Conservation (phyloP, 2,329 filamentous ascomycete genomes). For the Fusarium abutilonis region DNA sequence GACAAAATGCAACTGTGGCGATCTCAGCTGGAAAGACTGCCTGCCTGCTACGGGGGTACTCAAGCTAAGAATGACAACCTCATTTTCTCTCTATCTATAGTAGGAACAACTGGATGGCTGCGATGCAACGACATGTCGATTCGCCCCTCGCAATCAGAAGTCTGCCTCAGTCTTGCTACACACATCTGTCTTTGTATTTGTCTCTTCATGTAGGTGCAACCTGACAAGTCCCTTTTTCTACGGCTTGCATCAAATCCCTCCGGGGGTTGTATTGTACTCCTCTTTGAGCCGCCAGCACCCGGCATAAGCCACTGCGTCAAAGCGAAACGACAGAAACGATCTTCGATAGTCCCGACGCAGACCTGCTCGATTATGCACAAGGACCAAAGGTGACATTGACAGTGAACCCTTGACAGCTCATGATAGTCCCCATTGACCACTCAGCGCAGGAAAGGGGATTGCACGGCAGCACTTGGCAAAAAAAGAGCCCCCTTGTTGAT, state of each 20-base stretch:
- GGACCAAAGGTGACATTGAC: slow-evolving; percentile 11
- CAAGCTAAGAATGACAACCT: slow-evolving; percentile 6
- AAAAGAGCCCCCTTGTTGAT: slow-evolving; percentile 4
- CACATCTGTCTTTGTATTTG: slow-evolving; percentile 19
- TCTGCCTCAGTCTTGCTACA: slow-evolving; percentile 32
- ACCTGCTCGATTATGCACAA: slow-evolving; percentile 17
- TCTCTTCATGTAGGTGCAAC: slow-evolving; percentile 29
- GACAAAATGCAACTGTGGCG: slow-evolving; percentile 24
- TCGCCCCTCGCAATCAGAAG: slow-evolving; percentile 24
- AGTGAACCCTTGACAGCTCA: slow-evolving; percentile 14
- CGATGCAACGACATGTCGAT: slow-evolving; percentile 34
- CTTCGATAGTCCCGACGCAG: slow-evolving; percentile 30
- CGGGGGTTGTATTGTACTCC: slow-evolving; percentile 1
- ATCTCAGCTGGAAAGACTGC: slow-evolving; percentile 20
- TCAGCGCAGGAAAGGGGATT: slow-evolving; percentile 24
- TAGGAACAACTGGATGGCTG: slow-evolving; percentile 21
- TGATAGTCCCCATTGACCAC: slow-evolving; percentile 23
- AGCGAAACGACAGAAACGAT: slow-evolving; percentile 31
- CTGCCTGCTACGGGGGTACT: background rate
- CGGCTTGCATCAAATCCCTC: slow-evolving; percentile 1
- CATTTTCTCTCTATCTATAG: slow-evolving; percentile 9
- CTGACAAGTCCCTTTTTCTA: slow-evolving; percentile 24
- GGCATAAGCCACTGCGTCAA: slow-evolving; percentile 29
- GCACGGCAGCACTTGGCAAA: slow-evolving; percentile 17
- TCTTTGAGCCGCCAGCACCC: slow-evolving; percentile 34